Conservation (phyloP, 257 asterid species). For the Thymus mandschuricus region DNA sequence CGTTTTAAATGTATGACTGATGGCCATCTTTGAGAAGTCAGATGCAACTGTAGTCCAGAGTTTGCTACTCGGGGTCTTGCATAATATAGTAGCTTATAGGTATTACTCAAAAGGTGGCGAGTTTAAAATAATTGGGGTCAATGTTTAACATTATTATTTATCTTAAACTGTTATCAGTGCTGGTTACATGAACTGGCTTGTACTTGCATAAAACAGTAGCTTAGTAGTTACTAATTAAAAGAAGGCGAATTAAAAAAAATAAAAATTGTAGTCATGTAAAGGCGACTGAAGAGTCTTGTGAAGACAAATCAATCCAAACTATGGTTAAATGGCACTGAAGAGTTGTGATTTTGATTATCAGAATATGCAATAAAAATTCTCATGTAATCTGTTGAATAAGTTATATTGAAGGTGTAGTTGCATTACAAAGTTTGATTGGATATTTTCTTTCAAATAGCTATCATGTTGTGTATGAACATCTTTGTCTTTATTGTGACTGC, state of each 20-base stretch:
- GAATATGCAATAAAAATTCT: not conserved
- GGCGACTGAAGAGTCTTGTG: no score
- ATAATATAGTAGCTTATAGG: not conserved
- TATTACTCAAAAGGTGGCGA: not conserved
- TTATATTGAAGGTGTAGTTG: not conserved
- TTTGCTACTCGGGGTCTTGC: not conserved
- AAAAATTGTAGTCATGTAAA: no score
- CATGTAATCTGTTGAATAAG: slow-evolving; percentile 3
- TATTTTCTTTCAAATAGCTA: not conserved
- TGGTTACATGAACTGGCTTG: not conserved
- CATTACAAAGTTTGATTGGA: slow-evolving; percentile 7
- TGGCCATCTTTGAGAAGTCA: not conserved
- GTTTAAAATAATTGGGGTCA: no score
- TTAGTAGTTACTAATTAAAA: not conserved
- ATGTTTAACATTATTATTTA: no score
- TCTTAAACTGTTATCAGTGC: no score
- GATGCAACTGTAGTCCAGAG: not conserved
- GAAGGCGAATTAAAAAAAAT: not conserved
- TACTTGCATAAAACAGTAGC: not conserved
- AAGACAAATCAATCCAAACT: not conserved
- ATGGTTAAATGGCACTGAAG: not conserved
- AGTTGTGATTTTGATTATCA: not conserved
- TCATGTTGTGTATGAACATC: not conserved
- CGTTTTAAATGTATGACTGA: not conserved
- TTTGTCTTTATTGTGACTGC: not conserved